Evolutionary conservation across 768 basidiomycete species (phyloP).

Genomic region (Tricholoma furcatifolium): DNA sequence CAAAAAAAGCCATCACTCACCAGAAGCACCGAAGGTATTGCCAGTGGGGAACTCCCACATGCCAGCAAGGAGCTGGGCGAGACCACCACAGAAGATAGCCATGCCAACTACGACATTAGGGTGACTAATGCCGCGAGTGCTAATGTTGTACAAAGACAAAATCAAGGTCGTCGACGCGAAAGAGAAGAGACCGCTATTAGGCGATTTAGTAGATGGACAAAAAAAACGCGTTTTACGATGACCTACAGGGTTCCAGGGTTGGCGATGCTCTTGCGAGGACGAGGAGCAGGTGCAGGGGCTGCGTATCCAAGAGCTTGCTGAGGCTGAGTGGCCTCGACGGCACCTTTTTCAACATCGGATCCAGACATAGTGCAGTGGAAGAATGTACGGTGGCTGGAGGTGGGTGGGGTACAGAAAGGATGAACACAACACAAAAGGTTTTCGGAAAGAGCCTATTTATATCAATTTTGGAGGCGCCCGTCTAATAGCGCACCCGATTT

Average conservation of each 20-base stretch:
- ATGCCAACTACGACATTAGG: constrained; percentile 83
- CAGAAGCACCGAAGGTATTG: constrained; percentile 71
- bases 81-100: constrained; percentile 83
- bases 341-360: constrained; percentile 37
- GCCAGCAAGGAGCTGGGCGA: constrained; percentile 83
- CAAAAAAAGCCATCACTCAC: constrained; percentile 34
- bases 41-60: constrained; percentile 83
- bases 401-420: not conserved
- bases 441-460: not conserved
- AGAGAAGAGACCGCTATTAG: constrained; percentile 67
- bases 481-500: too few relatives aligned
- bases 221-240: not conserved
- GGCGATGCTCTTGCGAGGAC: constrained; percentile 38
- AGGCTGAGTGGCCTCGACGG: constrained; percentile 26
- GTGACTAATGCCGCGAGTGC: constrained; percentile 46
- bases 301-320: constrained; percentile 23
- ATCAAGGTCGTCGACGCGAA: constrained; percentile 86
- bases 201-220: constrained; percentile 2
- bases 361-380: constrained; percentile 7
- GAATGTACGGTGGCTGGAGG: not conserved
- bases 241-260: constrained; percentile 62
- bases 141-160: constrained; percentile 70
- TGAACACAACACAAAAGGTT: not conserved
- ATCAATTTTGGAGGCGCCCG: too few relatives aligned
- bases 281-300: constrained; percentile 16